phyloP scores from a whole-genome alignment of 371 early-diverging fungal species.

The Apophysomyces elegans region DNA sequence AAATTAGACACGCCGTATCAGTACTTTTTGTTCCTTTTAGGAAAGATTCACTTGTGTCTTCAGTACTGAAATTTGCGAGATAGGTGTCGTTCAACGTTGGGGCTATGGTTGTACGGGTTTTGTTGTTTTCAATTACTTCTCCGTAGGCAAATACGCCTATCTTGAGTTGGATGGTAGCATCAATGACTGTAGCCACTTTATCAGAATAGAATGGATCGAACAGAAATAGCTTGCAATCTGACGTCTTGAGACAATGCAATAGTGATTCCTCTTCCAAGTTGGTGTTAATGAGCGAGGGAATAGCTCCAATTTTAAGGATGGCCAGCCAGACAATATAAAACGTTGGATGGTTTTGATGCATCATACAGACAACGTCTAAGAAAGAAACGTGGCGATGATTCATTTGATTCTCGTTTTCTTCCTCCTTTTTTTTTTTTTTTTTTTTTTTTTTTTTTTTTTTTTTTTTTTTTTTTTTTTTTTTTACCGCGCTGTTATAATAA shows the following conservation, averaged over 20 bases:
- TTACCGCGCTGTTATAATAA: no score
- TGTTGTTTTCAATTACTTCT: conserved; percentile 4
- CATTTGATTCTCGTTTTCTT: neutral
- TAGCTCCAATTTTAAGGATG: conserved; percentile 37
- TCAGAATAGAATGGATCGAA: conserved; percentile 33
- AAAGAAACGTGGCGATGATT: neutral
- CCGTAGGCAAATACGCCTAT: conserved; percentile 24
- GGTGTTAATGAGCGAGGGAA: conserved; percentile 37
- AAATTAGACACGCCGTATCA: conserved; percentile 23
- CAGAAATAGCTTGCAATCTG: conserved; percentile 29
- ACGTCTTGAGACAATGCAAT: conserved; percentile 36
- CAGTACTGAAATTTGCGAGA: conserved; percentile 1
- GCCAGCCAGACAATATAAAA: conserved; percentile 34
- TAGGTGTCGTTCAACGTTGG: neutral
- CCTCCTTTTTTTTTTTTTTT: no score
- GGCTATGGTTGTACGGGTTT: conserved; percentile 6
- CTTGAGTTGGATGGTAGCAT: conserved; percentile 16
- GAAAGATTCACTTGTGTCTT: conserved; percentile 12
- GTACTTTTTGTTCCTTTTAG: conserved; percentile 4
- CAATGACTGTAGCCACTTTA: conserved; percentile 21
- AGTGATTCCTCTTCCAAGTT: conserved; percentile 31
- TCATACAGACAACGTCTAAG: conserved; percentile 37
- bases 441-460: no score
- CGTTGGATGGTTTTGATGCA: conserved; percentile 41
- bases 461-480: no score